Evolutionary conservation across 257 asterid species (phyloP).

Genomic region (Primulina tabacum): DNA sequence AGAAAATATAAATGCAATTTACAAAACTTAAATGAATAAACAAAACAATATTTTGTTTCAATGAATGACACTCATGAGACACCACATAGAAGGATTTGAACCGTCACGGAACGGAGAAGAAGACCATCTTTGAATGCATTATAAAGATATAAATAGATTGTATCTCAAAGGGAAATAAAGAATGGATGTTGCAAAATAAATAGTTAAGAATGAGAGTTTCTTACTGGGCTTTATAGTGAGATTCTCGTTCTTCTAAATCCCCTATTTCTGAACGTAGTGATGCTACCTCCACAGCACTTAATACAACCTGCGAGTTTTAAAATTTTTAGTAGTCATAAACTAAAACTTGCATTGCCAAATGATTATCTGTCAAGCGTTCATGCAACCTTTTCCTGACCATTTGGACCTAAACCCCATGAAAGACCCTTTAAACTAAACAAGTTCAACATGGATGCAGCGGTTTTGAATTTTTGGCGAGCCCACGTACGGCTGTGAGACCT

Average conservation of each 20-base stretch:
- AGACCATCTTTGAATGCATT: background rate
- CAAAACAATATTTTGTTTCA: too few species aligned
- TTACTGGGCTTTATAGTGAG: conserved; percentile 88
- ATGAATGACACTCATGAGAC: background rate
- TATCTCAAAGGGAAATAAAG: conserved; percentile 1
- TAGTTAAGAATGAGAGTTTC: conserved; percentile 26
- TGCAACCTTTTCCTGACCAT: conserved; percentile 75
- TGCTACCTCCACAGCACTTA: conserved; percentile 82
- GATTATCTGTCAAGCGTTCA: conserved; percentile 2
- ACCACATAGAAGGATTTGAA: background rate
- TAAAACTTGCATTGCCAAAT: conserved; percentile 18
- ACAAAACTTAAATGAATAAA: too few species aligned
- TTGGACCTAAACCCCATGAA: conserved; percentile 65
- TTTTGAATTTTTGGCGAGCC: conserved; percentile 45
- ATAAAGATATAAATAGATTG: background rate
- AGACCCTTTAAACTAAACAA: conserved; percentile 67
- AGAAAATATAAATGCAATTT: too few species aligned
- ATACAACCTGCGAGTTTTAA: conserved; percentile 52
- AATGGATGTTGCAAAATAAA: conserved; percentile 10
- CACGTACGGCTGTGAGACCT: conserved; percentile 44
- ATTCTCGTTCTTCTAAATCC: conserved; percentile 78
- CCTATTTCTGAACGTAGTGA: conserved; percentile 92
- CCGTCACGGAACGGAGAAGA: background rate
- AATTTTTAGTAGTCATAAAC: conserved; percentile 16
- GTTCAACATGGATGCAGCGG: conserved; percentile 67